A percentile compares a stretch with the other conserved stretches of the same genome.
These are phyloP conservation scores for Prunella vulgaris DNA, from an alignment of 257 asterid genomes.

Conservation along the genomic window DNA sequence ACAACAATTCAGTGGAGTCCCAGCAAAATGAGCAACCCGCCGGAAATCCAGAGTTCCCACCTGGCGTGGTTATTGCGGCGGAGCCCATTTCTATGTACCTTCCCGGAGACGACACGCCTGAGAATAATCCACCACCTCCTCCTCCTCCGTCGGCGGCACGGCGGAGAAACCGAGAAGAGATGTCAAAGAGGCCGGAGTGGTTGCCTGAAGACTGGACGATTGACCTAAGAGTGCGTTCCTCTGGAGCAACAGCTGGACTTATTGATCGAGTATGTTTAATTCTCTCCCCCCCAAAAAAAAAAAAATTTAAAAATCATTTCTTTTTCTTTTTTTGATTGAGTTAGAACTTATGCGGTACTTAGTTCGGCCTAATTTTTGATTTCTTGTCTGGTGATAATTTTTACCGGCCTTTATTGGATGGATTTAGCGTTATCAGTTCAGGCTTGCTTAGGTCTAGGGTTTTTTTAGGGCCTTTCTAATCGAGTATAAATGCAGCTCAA, in stretches of 20 bases:
- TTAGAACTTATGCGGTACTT: no score
- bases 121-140: no score
- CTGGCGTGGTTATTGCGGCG: conserved; percentile 33
- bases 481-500: not conserved
- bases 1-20: conserved; percentile 16
- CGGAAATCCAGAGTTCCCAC: conserved; percentile 15
- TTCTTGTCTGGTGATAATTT: not conserved
- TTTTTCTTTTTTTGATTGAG: no score
- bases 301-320: no score
- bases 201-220: conserved; percentile 39
- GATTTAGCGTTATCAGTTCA: not conserved
- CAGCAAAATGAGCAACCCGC: not conserved
- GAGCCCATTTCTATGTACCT: conserved; percentile 35
- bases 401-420: no score
- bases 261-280: conserved; percentile 41
- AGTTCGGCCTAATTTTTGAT: not conserved
- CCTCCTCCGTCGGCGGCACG: conserved; percentile 9
- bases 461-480: not conserved
- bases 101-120: conserved; percentile 23
- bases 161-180: conserved; percentile 36
- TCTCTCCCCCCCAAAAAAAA: not conserved
- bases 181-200: conserved; percentile 39
- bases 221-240: conserved; percentile 29
- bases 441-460: conserved; percentile 5
- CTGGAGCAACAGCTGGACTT: conserved; percentile 39